Evolutionary conservation across 2,329 filamentous ascomycete species (phyloP), one percentile per base, ranked within the genome.

Genomic region (Apiospora phragmitis): DNA sequence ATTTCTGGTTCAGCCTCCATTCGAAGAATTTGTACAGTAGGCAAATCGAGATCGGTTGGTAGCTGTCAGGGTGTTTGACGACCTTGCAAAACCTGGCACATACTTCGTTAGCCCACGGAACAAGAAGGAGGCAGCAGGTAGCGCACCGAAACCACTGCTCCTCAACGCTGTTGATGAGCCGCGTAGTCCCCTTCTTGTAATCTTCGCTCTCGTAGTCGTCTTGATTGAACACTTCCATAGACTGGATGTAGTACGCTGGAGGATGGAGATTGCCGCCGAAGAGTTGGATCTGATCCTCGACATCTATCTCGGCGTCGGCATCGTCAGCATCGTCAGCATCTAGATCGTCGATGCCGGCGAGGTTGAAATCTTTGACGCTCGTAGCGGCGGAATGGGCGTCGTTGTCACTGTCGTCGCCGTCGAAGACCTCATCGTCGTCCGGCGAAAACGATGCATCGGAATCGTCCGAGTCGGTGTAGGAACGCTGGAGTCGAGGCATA

Each of bases 1-100:
- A 49, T 42, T 70, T 75, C 71, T 75, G 45, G 70, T 67, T 71
- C 24, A 75, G 47, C 5, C 38, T 67, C 73, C 70, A 75, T 16
- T 75, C 69, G 49, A 75, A 75, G 49, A 74, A 76, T n/a, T 68
- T 70, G 16, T 70, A 45, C 24, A 74, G 59, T 5, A 41, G 43
- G n/a, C 21, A n/a, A 29, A 71, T 65, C 65, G 49, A 65, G 62
- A 68, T 59, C 38, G 45, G 70, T 51, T 65, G 9, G 24, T 41
- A 65, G 12, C 21, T 8, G 12, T 29, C 21, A 66, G 38, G 21
- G 38, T 43, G 62, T 26, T 35, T 21, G 26, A 66, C 16, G 11
- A 26, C 5, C 14, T 66, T 24, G 21, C 38, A 43, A 29, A 42
- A 66, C 18, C 38, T 66, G n/a, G 26, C 18, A 9, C 16, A 35